Evolutionary conservation across 768 basidiomycete species (phyloP), one percentile per base, ranked within the genome.

Genomic region (Collybia sp.): DNA sequence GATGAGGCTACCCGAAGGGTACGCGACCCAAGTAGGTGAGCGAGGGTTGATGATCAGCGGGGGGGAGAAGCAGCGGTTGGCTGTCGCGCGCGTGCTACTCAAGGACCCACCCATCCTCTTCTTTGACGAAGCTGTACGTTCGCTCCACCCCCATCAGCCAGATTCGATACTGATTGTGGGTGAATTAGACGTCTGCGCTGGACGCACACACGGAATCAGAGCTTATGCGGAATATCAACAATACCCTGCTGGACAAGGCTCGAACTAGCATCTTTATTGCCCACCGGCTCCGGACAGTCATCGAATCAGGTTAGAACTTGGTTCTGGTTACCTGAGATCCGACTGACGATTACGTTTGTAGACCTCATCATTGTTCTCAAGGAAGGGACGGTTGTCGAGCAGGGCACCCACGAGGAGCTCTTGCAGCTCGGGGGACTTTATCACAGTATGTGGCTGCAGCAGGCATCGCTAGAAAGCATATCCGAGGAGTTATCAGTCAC

Each of bases 191-290:
- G 0, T 96, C 93, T 0, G 94, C 96, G 0, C 68, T 99, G 51
- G 96, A 99, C 59, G 88, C 92, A 1, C 88, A 91, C 55, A 98
- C 96, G 0, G 96, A 99, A 61, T 77, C 83, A 2, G 94, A 96
- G 61, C 70, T 99, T 36, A 98, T 97, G 93, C 77, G 81, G 57
- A 96, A 95, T 58, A 88, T 99, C 66, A 88, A 98, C 56, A 70
- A 65, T 15, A 83, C 81, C 0, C 69, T 98, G 30, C 67, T 87
- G 30, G 82, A 86, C 52, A 85, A 86, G 53, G 72, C 79, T 3
- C 79, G 93, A 38, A 99, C 96, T 20, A 93, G 91, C 50, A 89
- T 99, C 50, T 99, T 99, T 60, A 94, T 99, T 48, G 96, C 96
- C 0, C 96, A 99, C 64, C 76, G 90, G 43, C 66, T 99, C 37